Percentiles rank a stretch among this genome's conserved stretches.
Evolutionary conservation across 768 basidiomycete genomes (phyloP).

Genomic region (Baorangia bicolor): DNA sequence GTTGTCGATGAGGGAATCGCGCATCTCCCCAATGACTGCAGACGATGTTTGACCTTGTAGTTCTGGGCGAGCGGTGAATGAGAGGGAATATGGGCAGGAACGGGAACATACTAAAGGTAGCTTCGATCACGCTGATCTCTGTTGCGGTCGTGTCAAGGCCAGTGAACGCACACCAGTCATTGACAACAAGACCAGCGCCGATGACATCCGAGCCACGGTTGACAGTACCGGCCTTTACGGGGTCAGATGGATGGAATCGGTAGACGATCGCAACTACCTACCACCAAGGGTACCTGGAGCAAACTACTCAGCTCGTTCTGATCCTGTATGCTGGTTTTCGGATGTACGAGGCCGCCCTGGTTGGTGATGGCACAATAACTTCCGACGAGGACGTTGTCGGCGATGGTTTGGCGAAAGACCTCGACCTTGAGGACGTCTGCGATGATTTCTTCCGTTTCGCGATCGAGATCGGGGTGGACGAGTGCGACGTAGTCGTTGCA

Average conservation of each 20-base stretch:
- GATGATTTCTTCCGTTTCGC: constrained; percentile 99
- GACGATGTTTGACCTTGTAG: constrained; percentile 81
- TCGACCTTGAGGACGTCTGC: constrained; percentile 99
- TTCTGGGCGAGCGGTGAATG: constrained; percentile 45
- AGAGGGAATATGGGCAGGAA: background rate
- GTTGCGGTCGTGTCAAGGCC: constrained; percentile 99
- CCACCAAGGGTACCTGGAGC: constrained; percentile 92
- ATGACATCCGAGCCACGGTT: constrained; percentile 98
- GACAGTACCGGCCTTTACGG: constrained; percentile 85
- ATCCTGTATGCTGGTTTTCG: constrained; percentile 94
- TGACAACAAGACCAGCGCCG: constrained; percentile 96
- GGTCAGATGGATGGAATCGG: background rate
- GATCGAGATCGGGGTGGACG: constrained; percentile 96
- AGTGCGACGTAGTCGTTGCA: constrained; percentile 99
- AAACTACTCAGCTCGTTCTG: constrained; percentile 96
- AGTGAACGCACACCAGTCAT: constrained; percentile 99
- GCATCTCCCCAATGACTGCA: constrained; percentile 89
- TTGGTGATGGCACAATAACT: constrained; percentile 95
- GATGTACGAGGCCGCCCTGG: constrained; percentile 97
- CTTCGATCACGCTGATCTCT: constrained; percentile 97
- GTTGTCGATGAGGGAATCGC: constrained; percentile 87
- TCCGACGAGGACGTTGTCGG: constrained; percentile 95
- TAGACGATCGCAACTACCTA: constrained; percentile 41
- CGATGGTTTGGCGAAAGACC: constrained; percentile 96
- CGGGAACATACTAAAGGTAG: constrained; percentile 81